These are phyloP conservation scores for Sanghuangporus sanghuang DNA, from an alignment of 1,284 basidiomycete genomes.

Conservation along the genomic window DNA sequence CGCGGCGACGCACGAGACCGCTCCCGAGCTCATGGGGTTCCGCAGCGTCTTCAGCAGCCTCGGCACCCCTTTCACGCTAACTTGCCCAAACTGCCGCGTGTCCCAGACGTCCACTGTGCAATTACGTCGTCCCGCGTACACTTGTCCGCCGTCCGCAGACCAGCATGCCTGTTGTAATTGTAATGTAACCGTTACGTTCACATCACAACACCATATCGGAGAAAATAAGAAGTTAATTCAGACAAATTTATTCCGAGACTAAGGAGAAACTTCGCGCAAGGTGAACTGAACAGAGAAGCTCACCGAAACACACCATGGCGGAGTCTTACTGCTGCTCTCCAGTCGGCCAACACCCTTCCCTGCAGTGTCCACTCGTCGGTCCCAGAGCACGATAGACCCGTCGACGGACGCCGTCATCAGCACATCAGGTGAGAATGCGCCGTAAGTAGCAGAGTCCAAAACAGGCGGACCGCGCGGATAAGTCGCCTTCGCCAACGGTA, in stretches of 20 bases:
- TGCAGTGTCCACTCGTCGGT: slow-evolving; percentile 64
- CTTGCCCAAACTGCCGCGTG: slow-evolving; percentile 66
- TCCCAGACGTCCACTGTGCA: slow-evolving; percentile 95
- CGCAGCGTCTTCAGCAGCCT: slow-evolving; percentile 75
- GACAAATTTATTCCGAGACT: background rate
- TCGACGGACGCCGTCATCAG: slow-evolving; percentile 89
- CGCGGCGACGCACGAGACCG: slow-evolving; percentile 85
- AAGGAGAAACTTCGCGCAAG: background rate
- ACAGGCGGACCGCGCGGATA: slow-evolving; percentile 72
- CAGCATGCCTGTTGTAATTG: slow-evolving; percentile 78
- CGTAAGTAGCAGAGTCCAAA: slow-evolving; percentile 55
- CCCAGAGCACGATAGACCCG: slow-evolving; percentile 91
- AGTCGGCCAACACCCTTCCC: slow-evolving; percentile 77
- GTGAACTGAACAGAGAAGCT: background rate
- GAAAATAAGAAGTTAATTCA: background rate
- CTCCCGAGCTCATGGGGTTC: slow-evolving; percentile 86
- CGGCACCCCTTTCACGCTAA: slow-evolving; percentile 52
- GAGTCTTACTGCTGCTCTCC: slow-evolving; percentile 84
- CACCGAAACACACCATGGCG: slow-evolving; percentile 94
- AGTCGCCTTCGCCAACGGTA: slow-evolving; percentile 17
- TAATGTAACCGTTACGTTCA: background rate
- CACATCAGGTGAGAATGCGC: slow-evolving; percentile 75
- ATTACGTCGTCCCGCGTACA: slow-evolving; percentile 90
- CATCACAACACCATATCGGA: background rate
- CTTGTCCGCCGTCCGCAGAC: slow-evolving; percentile 83